Base-by-base conservation (phyloP, 768 basidiomycete genomes). In the Lactarius sanguifluus region DNA sequence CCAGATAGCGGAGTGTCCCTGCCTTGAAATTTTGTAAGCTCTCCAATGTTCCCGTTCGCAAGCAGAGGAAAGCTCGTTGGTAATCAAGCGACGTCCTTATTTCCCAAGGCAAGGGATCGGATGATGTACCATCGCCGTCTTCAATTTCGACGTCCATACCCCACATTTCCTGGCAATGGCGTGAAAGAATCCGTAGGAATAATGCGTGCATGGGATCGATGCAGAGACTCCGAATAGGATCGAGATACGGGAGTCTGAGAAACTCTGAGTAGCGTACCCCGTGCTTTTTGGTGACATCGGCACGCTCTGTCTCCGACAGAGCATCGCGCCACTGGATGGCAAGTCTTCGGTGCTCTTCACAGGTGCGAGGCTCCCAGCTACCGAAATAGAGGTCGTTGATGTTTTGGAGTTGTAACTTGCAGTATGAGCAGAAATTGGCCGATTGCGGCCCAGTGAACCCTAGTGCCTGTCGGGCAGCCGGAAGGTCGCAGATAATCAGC, bases 201-300 rank as follows among this genome's bases (percentile, higher is more conserved):
- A 74, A 41, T 13, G 54, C 38, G 64, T 75, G 74, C 74, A 75
- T 75, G 30, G 72, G 13, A 28, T 75, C 75, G 4, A 73, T 56
- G 16, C 38, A 58, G 1, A 58, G 6, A 72, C 45, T 18, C 55
- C 20, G 59, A 62, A 70, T 18, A 40, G 60, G 16, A 38, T 67
- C 15, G 70, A 65, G 32, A 68, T 59, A 75, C 75, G 74, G 41
- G 41, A 57, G 73, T 9, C 57, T 10, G 15, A 58, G 36, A n/a
- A 58, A 61, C 36, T 73, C 67, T 0, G 72, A 73, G 67, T 69
- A 78, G 3, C 73, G 66, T 0, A 77, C 50, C 12, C 77, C 75
- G 30, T 70, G 54, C 5, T 59, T 5, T 0, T 67, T 58, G 40
- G 69, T 73, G 20, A 73, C 18, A 5, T 59, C 23, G 0, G 66